Evolutionary conservation across 352 stramenopile genomes (phyloP).

Genomic region (Globisporangium polare): DNA sequence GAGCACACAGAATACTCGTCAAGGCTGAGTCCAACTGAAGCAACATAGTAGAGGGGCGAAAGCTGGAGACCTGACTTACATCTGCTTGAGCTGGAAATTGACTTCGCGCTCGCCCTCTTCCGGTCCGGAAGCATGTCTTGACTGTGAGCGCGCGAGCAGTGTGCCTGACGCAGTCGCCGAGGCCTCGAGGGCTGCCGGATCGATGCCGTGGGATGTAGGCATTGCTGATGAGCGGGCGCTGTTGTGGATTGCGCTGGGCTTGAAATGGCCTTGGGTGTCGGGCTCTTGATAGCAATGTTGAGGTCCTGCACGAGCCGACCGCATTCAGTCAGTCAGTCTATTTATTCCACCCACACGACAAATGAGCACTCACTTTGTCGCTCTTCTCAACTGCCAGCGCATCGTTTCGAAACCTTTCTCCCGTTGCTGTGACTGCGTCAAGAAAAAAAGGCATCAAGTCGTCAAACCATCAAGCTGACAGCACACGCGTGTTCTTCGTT

Average conservation of each 20-base stretch:
- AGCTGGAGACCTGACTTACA: slow-evolving; percentile 13
- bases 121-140: background rate
- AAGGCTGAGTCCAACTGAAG: background rate
- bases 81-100: slow-evolving; percentile 35
- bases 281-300: background rate
- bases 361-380: background rate
- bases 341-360: background rate
- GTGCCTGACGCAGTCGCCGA: background rate
- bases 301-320: background rate
- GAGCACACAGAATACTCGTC: background rate
- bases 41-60: background rate
- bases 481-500: background rate
- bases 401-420: slow-evolving; percentile 6
- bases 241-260: background rate
- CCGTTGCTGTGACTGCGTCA: background rate
- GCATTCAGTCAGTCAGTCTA: background rate
- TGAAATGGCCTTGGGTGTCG: background rate
- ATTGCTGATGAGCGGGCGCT: background rate
- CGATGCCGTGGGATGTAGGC: background rate
- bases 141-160: background rate
- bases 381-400: background rate
- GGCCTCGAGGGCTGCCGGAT: background rate
- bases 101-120: slow-evolving; percentile 29
- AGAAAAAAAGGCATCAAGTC: background rate
- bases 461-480: slow-evolving; percentile 1